Percentiles rank a stretch among this genome's conserved stretches.
Conservation (phyloP, 2,329 filamentous ascomycete species). For the Lecanicillium sp. region DNA sequence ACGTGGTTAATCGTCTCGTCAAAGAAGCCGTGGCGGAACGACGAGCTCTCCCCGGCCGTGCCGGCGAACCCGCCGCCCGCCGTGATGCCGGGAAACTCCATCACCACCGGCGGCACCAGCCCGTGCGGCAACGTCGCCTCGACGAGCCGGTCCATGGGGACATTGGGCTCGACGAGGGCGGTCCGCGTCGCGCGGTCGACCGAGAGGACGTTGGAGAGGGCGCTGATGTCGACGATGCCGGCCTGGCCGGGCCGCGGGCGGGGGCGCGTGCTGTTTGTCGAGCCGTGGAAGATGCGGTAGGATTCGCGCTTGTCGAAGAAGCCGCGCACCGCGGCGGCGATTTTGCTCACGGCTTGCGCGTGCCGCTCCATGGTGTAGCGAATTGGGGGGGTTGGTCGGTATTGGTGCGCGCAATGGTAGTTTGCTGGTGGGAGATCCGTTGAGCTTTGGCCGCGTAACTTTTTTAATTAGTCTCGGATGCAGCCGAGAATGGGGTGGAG, state of each 20-base stretch:
- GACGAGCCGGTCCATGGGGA: slow-evolving; percentile 65
- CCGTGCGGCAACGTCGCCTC: slow-evolving; percentile 57
- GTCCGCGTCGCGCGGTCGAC: slow-evolving; percentile 48
- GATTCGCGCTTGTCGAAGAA: slow-evolving; percentile 43
- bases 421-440: too few relatives aligned
- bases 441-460: too few relatives aligned
- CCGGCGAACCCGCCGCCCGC: slow-evolving; percentile 65
- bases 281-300: slow-evolving; percentile 71
- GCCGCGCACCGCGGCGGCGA: slow-evolving; percentile 38
- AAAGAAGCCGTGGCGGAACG: slow-evolving; percentile 65
- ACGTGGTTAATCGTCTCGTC: slow-evolving; percentile 55
- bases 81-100: slow-evolving; percentile 72
- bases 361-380: slow-evolving; percentile 40
- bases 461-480: too few relatives aligned
- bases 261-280: slow-evolving; percentile 65
- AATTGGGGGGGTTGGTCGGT: slow-evolving; percentile 4
- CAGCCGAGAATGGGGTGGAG: too few relatives aligned
- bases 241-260: slow-evolving; percentile 18
- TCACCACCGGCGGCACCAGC: slow-evolving; percentile 63
- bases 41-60: slow-evolving; percentile 62
- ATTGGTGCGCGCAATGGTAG: not conserved
- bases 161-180: slow-evolving; percentile 67
- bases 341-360: slow-evolving; percentile 36
- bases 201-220: slow-evolving; percentile 54
- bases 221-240: slow-evolving; percentile 54